These are phyloP conservation scores for Suillus spraguei DNA, from an alignment of 768 basidiomycete species.

Conservation along the genomic window DNA sequence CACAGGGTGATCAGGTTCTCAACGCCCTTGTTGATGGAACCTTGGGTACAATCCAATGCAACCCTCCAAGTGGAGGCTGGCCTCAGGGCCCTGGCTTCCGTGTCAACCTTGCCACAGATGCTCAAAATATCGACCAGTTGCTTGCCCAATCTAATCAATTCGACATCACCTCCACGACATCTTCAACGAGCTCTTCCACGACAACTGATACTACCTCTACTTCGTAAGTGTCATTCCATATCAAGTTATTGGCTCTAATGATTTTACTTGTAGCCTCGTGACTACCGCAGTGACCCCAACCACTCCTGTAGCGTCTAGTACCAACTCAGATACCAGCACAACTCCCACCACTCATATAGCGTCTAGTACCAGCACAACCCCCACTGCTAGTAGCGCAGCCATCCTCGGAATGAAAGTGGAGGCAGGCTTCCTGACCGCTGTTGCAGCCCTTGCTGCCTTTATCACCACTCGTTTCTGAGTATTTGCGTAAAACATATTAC, in stretches of 20 bases:
- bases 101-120: conserved; percentile 67
- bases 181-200: conserved; percentile 18
- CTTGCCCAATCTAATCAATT: conserved; percentile 75
- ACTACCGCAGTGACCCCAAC: not conserved
- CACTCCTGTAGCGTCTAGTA: not conserved
- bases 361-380: conserved; percentile 19
- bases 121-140: conserved; percentile 49
- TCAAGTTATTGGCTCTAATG: not conserved
- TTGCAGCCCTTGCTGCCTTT: conserved; percentile 39
- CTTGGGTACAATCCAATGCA: conserved; percentile 40
- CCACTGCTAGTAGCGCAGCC: conserved; percentile 37
- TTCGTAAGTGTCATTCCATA: conserved; percentile 19
- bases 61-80: conserved; percentile 67
- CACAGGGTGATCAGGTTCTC: conserved; percentile 49
- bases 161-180: conserved; percentile 39
- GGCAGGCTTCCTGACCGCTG: conserved; percentile 34
- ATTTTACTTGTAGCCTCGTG: conserved; percentile 16
- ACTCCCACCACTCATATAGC: conserved; percentile 20
- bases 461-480: conserved; percentile 27
- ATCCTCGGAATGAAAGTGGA: conserved; percentile 29
- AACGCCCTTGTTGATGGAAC: conserved; percentile 56
- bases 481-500: not conserved
- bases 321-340: conserved; percentile 28
- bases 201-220: conserved; percentile 22
- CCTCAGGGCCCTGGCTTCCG: conserved; percentile 62